phyloP scores from a whole-genome alignment of 805 yeast genomes.

The Limtongia smithiae region DNA sequence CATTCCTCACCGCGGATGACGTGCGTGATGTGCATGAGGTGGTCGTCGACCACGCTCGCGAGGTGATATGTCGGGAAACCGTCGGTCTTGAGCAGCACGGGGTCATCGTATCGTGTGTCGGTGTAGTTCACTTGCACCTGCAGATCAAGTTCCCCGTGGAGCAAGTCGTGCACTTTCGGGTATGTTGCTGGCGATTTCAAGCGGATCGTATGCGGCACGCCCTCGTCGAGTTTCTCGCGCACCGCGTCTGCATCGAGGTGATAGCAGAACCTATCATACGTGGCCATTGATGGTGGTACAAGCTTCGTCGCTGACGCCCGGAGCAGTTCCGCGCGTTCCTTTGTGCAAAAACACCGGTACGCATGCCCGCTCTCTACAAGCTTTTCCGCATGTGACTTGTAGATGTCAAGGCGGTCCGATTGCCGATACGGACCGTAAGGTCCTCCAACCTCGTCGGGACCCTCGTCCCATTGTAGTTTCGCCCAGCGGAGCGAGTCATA shows the following conservation, averaged over 20 bases:
- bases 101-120: conserved; percentile 84
- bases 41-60: conserved; percentile 94
- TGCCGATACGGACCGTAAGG: conserved; percentile 76
- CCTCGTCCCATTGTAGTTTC: conserved; percentile 73
- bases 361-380: conserved; percentile 54
- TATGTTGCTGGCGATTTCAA: conserved; percentile 72
- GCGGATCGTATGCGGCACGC: conserved; percentile 54
- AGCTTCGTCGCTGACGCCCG: conserved; percentile 69
- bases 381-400: conserved; percentile 53
- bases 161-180: conserved; percentile 63
- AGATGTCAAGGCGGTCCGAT: conserved; percentile 69
- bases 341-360: conserved; percentile 81
- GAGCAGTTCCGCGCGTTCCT: conserved; percentile 65
- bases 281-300: conserved; percentile 85
- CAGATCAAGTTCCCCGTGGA: conserved; percentile 72
- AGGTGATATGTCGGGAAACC: conserved; percentile 94
- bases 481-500: conserved; percentile 77
- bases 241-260: conserved; percentile 44
- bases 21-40: conserved; percentile 86
- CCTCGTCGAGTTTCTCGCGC: conserved; percentile 30
- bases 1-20: conserved; percentile 98
- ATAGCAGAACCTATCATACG: conserved; percentile 83
- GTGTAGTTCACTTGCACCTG: conserved; percentile 72
- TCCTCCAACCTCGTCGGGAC: conserved; percentile 56
- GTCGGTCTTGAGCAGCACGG: conserved; percentile 86